These are phyloP conservation scores for Quercus mongolica DNA, from an alignment of 306 rosid genomes.

Conservation along the genomic window DNA sequence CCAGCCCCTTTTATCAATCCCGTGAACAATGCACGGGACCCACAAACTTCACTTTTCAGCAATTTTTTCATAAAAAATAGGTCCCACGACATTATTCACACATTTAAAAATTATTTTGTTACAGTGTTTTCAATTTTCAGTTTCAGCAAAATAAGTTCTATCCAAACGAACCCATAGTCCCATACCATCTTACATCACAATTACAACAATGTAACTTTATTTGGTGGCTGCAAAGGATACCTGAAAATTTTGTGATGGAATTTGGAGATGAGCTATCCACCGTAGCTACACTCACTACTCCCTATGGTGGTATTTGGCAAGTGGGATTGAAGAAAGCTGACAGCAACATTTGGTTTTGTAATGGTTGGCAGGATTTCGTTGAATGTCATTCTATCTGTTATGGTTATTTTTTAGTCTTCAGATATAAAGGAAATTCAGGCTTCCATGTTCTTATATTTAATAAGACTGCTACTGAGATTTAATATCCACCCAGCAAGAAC, in stretches of 20 bases:
- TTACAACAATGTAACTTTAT: background rate
- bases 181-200: no score
- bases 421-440: slow-evolving; percentile 14
- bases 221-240: slow-evolving; percentile 10
- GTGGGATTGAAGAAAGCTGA: background rate
- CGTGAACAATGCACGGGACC: no score
- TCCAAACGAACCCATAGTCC: no score
- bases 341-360: background rate
- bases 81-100: no score
- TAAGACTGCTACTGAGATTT: slow-evolving; percentile 17
- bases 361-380: slow-evolving; percentile 6
- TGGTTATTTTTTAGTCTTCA: slow-evolving; percentile 18
- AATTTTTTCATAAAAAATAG: no score
- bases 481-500: background rate
- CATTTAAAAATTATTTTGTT: no score
- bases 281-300: background rate
- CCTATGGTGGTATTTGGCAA: slow-evolving; percentile 18
- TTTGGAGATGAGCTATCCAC: slow-evolving; percentile 12
- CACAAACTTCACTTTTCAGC: no score
- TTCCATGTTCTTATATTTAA: slow-evolving; percentile 21
- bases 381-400: slow-evolving; percentile 1
- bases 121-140: no score
- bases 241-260: background rate
- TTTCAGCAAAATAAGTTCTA: no score
- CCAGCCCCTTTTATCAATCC: no score